Conservation (phyloP, 192 early-diverging fungal genomes). For the Linnemannia exigua region DNA sequence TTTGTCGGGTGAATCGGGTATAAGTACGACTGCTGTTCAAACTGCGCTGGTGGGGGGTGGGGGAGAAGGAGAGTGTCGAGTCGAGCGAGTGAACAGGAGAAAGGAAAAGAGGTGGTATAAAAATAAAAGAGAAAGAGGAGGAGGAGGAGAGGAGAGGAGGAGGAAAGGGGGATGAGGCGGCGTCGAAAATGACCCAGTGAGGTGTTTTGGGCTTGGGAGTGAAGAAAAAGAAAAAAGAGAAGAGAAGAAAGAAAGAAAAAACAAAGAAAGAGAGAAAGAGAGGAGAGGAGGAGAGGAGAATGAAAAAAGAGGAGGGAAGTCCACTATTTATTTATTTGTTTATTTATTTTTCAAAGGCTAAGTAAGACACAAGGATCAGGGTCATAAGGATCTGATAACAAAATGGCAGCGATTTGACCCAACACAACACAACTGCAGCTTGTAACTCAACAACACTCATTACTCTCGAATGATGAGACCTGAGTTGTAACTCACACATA, state of each 20-base stretch:
- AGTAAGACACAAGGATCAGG: neutral
- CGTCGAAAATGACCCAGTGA: neutral
- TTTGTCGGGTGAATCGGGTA: neutral
- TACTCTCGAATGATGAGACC: too few species aligned
- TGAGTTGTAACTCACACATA: neutral
- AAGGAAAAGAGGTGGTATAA: constrained; percentile 6
- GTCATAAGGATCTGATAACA: constrained; percentile 3
- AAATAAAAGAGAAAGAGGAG: neutral
- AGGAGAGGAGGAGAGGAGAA: neutral
- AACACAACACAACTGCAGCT: too few species aligned
- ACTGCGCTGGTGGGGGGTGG: neutral
- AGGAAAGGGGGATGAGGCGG: neutral
- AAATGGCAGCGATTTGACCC: neutral
- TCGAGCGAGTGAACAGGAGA: neutral
- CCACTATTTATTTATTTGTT: neutral
- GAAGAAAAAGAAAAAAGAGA: neutral
- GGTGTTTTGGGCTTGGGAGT: constrained; percentile 4
- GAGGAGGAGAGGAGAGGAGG: neutral
- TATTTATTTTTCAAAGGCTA: neutral
- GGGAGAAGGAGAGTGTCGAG: neutral
- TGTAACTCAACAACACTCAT: too few species aligned
- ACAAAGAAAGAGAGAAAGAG: neutral
- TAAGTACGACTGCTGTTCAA: neutral
- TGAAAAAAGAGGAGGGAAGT: neutral
- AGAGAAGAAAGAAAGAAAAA: neutral